phyloP scores from a whole-genome alignment of 208 protist species.

The Strigomonas culicis region DNA sequence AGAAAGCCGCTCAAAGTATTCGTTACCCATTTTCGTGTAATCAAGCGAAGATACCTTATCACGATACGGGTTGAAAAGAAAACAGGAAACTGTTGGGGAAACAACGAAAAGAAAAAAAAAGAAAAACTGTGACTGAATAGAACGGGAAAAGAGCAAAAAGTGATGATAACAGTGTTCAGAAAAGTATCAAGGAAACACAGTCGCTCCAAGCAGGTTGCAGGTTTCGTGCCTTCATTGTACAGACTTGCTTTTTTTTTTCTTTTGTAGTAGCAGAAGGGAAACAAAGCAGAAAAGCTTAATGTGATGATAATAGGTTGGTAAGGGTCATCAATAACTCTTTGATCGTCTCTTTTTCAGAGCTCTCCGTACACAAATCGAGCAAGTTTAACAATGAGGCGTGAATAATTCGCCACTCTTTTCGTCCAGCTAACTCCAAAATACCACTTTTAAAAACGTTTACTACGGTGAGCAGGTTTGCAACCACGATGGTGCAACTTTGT shows the following conservation, averaged over 20 bases:
- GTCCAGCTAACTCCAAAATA: too few relatives aligned
- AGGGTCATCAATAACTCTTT: background rate
- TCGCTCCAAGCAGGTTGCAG: background rate
- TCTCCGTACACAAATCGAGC: too few relatives aligned
- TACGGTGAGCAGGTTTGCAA: too few relatives aligned
- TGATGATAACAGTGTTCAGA: background rate
- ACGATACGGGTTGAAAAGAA: background rate
- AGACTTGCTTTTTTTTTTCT: too few relatives aligned
- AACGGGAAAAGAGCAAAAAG: background rate
- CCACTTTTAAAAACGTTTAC: too few relatives aligned
- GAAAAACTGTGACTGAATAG: constrained; percentile 4
- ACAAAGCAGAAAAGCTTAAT: constrained; percentile 7
- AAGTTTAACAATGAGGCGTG: too few relatives aligned
- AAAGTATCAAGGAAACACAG: background rate
- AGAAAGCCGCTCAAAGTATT: constrained; percentile 12
- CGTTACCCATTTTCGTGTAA: background rate
- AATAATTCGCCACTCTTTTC: too few relatives aligned
- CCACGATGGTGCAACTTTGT: too few relatives aligned
- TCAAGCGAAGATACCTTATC: background rate
- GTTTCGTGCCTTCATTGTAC: too few relatives aligned
- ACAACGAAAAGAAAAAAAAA: constrained; percentile 12
- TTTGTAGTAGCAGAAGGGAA: too few relatives aligned
- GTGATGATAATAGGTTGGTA: too few relatives aligned
- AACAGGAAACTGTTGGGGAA: background rate
- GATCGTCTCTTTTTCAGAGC: background rate